phyloP scores from a whole-genome alignment of 208 protist species.

The Wallacemonas sp. region DNA sequence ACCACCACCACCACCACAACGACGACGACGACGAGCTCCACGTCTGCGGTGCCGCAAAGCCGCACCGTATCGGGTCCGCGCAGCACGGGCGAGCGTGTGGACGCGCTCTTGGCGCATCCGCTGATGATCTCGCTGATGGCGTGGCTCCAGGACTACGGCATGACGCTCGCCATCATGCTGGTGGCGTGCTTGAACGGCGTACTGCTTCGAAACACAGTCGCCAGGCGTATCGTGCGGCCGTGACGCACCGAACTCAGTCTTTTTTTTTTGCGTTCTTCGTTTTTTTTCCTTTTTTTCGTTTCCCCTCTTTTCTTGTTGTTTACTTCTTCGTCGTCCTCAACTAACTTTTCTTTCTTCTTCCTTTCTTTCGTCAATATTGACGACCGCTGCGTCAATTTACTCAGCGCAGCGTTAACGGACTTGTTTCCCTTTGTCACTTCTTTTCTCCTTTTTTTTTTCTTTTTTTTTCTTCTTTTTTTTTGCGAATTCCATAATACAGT shows the following conservation, averaged over 20 bases:
- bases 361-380: no score
- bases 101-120: constrained; percentile 1
- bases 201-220: constrained; percentile 18
- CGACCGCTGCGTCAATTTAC: no score
- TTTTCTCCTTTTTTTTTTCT: constrained; percentile 1
- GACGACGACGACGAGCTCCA: not conserved
- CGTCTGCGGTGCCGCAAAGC: not conserved
- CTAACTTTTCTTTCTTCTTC: constrained; percentile 10
- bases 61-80: not conserved
- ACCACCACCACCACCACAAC: constrained; percentile 2
- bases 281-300: constrained; percentile 8
- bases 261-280: constrained; percentile 24
- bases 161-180: constrained; percentile 28
- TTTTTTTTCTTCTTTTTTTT: not conserved
- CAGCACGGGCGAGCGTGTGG: not conserved
- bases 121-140: not conserved
- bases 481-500: no score
- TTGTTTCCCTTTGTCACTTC: constrained; percentile 1
- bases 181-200: constrained; percentile 30
- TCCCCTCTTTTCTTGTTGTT: constrained; percentile 12
- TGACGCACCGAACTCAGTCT: not conserved
- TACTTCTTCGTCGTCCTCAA: not conserved
- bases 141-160: constrained; percentile 26
- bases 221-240: not conserved
- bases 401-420: no score